Base-by-base conservation (phyloP, 202 grass and related monocot genomes). In the Hordeum pubiflorum region DNA sequence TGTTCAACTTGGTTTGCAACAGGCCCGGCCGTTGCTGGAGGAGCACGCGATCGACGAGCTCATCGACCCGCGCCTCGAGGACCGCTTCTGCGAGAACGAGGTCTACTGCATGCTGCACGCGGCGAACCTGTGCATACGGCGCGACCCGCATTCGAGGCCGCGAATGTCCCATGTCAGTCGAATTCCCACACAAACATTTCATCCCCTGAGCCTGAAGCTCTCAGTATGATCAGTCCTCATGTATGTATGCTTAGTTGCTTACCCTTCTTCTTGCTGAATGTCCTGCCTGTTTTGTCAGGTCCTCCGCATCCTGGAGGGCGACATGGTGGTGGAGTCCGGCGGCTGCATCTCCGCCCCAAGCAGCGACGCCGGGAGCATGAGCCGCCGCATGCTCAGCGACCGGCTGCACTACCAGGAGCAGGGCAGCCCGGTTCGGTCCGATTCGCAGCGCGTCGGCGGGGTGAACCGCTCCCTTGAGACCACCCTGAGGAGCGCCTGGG, bases 81-180 rank as follows among this genome's bases (percentile, higher is more conserved):
- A 69, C 15, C 58, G 54, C 21, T 91, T 33, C 29, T 55, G 82
- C 1, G 88, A 93, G 79, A 84, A 99, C 0, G 96, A 99, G 78
- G 83, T 99, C 17, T 89, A 91, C 74, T 95, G 90, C 66, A 99
- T 99, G 96, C 18, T 99, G 70, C 96, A 99, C 12, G 96, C 96
- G 31, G 96, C 96, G 7, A 93, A 88, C 63, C 84, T 99, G 12
- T 99, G 96, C 83, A 99, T 99, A 40, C 43, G 90, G 38, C 96
- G 96, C 0, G 92, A 99, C 62, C 92, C 96, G 26, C 90, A 90
- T 64, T 82, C 86, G 5, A 86, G 96, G 65, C 96, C 92, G 1
- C 96, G 96, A 11, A 95, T 99, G 96, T 91, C 96, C 46, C 96
- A 99, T 78, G 96, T 95, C n/a, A 79, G 79, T 85, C 69, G 34